Evolutionary conservation across 1,139 yeast genomes (phyloP).

Genomic region (Arxiozyma bovina): DNA sequence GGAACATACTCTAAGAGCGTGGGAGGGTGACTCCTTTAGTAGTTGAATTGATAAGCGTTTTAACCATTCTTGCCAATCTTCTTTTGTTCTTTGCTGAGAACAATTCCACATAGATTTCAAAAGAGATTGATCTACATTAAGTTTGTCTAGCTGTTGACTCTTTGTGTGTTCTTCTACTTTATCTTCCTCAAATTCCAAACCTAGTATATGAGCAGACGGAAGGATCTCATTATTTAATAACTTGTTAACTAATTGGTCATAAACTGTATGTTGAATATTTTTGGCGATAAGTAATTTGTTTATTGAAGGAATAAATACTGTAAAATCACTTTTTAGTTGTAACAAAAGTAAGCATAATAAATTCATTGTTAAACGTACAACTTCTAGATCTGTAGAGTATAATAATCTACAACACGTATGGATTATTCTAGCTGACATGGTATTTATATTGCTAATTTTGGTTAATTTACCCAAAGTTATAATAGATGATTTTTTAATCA

Average conservation of each 20-base stretch:
- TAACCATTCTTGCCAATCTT: conserved; percentile 99
- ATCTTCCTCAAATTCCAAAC: conserved; percentile 61
- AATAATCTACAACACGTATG: conserved; percentile 78
- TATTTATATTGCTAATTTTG: conserved; percentile 61
- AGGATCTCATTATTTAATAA: conserved; percentile 80
- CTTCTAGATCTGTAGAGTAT: conserved; percentile 46
- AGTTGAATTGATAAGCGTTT: conserved; percentile 78
- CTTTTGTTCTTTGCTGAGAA: conserved; percentile 77
- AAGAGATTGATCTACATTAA: conserved; percentile 44
- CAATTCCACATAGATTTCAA: conserved; percentile 86
- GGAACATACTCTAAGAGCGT: conserved; percentile 89
- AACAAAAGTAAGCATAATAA: conserved; percentile 70
- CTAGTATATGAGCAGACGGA: conserved; percentile 67
- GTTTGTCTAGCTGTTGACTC: conserved; percentile 66
- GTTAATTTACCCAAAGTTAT: conserved; percentile 79
- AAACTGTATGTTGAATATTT: conserved; percentile 60
- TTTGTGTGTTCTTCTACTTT: conserved; percentile 48
- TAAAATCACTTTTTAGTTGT: conserved; percentile 76
- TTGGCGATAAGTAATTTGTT: conserved; percentile 58
- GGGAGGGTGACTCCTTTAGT: conserved; percentile 88
- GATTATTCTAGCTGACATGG: conserved; percentile 83
- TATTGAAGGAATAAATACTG: conserved; percentile 80
- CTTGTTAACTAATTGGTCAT: conserved; percentile 73
- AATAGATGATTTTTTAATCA: conserved; percentile 64
- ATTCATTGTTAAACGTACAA: conserved; percentile 59